Conservation (phyloP, 805 yeast species). For the Cyberlindnera maritima region DNA sequence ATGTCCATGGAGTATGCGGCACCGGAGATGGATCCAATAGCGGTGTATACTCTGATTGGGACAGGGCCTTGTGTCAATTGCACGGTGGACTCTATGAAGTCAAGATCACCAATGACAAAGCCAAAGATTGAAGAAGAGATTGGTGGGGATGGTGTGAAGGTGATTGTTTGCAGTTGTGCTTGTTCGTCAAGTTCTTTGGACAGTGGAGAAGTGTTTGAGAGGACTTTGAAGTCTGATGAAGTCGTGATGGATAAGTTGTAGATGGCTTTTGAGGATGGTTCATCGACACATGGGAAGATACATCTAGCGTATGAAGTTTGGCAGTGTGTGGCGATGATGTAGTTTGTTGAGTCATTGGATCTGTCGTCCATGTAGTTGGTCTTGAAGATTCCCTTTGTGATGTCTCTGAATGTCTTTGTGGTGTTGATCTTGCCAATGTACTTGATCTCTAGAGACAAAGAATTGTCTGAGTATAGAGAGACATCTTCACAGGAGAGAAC, state of each 20-base stretch:
- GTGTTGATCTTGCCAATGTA: slow-evolving; percentile 23
- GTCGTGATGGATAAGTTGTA: slow-evolving; percentile 51
- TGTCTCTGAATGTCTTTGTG: slow-evolving; percentile 44
- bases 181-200: slow-evolving; percentile 26
- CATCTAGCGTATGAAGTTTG: slow-evolving; percentile 65
- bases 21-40: slow-evolving; percentile 46
- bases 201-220: slow-evolving; percentile 46
- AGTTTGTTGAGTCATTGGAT: slow-evolving; percentile 48
- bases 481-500: slow-evolving; percentile 18
- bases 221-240: slow-evolving; percentile 41
- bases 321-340: slow-evolving; percentile 64
- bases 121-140: slow-evolving; percentile 66
- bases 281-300: slow-evolving; percentile 72
- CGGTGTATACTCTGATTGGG: slow-evolving; percentile 55
- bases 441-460: slow-evolving; percentile 10
- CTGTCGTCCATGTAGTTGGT: slow-evolving; percentile 56
- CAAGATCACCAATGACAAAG: slow-evolving; percentile 67
- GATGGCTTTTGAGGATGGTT: slow-evolving; percentile 51
- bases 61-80: slow-evolving; percentile 28
- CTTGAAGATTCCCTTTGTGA: slow-evolving; percentile 64
- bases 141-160: slow-evolving; percentile 52
- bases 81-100: slow-evolving; percentile 41
- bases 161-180: slow-evolving; percentile 30
- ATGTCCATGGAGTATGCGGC: slow-evolving; percentile 51
- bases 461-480: slow-evolving; percentile 9